Evolutionary conservation across 2,329 filamentous ascomycete species (phyloP).

Genomic region (Penicillium sp.): DNA sequence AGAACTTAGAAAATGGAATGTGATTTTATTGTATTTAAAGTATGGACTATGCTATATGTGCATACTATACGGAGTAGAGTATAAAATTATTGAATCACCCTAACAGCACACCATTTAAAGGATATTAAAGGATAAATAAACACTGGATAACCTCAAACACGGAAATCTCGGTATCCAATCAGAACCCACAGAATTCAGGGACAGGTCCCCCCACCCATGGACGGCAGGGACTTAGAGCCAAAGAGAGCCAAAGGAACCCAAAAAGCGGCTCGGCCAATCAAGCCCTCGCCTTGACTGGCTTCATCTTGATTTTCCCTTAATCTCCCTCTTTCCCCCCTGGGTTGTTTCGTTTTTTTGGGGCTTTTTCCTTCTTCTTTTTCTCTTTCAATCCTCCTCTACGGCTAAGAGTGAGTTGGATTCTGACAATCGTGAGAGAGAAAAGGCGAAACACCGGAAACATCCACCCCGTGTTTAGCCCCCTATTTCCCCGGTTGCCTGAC

Average conservation of each 20-base stretch:
- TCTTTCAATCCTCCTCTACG: slow-evolving; percentile 5
- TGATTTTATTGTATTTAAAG: neutral
- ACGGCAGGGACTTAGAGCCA: slow-evolving; percentile 1
- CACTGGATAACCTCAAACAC: neutral
- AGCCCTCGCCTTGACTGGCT: slow-evolving; percentile 7
- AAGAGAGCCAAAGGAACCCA: slow-evolving; percentile 1
- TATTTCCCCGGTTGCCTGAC: slow-evolving; percentile 10
- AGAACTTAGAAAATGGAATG: neutral
- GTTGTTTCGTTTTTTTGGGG: neutral
- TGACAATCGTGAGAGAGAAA: neutral
- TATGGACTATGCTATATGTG: neutral
- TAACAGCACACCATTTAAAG: neutral
- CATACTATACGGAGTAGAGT: neutral
- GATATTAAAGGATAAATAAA: neutral
- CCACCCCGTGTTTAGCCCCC: slow-evolving; percentile 9
- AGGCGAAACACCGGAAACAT: neutral
- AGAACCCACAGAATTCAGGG: neutral
- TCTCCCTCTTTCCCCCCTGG: neutral
- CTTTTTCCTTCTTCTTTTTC: neutral
- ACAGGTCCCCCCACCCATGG: neutral
- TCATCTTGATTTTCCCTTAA: slow-evolving; percentile 11
- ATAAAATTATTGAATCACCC: neutral
- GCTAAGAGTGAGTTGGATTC: neutral
- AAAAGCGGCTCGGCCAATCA: slow-evolving; percentile 15
- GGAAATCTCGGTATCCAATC: slow-evolving; percentile 1